A percentile compares a stretch with the other conserved stretches of the same genome.
These are phyloP conservation scores for Amylostereum chailletii DNA, from an alignment of 1,284 basidiomycete species.

Conservation along the genomic window DNA sequence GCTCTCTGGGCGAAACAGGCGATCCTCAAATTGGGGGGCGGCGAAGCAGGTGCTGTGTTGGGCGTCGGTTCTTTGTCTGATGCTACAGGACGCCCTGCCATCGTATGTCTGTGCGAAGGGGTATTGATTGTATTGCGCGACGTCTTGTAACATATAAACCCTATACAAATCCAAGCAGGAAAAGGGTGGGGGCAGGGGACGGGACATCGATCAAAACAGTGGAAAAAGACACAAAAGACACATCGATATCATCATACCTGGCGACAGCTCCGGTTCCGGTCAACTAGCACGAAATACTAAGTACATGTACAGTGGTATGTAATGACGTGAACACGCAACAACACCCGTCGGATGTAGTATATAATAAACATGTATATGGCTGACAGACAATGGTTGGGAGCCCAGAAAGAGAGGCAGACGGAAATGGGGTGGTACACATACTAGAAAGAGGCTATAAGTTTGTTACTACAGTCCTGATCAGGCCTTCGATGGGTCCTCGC, in stretches of 20 bases:
- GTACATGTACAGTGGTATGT: conserved; percentile 13
- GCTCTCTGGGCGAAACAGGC: conserved; percentile 68
- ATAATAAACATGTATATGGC: conserved; percentile 5
- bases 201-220: no score
- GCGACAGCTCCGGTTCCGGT: no score
- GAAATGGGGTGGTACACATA: no score
- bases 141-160: conserved; percentile 23
- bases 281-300: conserved; percentile 5
- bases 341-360: no score
- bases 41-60: conserved; percentile 64
- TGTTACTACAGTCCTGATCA: conserved; percentile 1
- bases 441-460: not conserved
- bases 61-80: conserved; percentile 55
- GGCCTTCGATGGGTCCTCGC: conserved; percentile 59
- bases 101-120: conserved; percentile 74
- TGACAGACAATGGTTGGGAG: no score
- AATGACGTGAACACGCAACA: not conserved
- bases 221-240: no score
- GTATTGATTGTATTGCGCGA: conserved; percentile 59
- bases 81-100: conserved; percentile 25
- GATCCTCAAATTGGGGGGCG: conserved; percentile 66
- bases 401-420: no score
- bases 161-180: no score
- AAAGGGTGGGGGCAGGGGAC: no score
- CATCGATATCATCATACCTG: no score